Percentiles rank a stretch among this genome's conserved stretches.
Evolutionary conservation across 768 basidiomycete species (phyloP).

Genomic region (Mycena capillaripes): DNA sequence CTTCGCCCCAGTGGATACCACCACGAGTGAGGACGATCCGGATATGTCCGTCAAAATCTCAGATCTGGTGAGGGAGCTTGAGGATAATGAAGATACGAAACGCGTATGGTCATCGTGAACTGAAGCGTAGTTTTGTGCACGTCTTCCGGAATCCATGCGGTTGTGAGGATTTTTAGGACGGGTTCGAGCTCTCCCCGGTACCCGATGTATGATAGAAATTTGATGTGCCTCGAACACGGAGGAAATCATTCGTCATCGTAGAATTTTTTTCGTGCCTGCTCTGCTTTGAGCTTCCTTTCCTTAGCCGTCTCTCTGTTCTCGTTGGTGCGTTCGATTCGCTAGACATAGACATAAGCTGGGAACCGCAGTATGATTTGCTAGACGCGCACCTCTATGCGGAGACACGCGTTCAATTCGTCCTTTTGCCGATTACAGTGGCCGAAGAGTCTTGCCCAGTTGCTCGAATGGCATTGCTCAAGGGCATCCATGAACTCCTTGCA

Average conservation of each 20-base stretch:
- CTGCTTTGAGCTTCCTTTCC: conserved; percentile 65
- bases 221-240: conserved; percentile 41
- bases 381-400: conserved; percentile 74
- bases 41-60: conserved; percentile 44
- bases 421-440: conserved; percentile 82
- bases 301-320: conserved; percentile 75
- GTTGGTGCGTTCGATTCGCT: conserved; percentile 73
- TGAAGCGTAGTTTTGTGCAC: background rate
- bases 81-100: conserved; percentile 59
- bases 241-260: conserved; percentile 62
- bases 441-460: conserved; percentile 73
- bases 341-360: conserved; percentile 12
- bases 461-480: conserved; percentile 77
- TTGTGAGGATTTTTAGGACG: background rate
- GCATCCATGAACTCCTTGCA: conserved; percentile 86
- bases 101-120: conserved; percentile 60
- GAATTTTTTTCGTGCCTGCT: conserved; percentile 74
- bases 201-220: conserved; percentile 11
- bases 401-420: conserved; percentile 76
- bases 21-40: conserved; percentile 46
- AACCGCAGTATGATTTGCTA: conserved; percentile 1
- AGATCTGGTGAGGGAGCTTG: conserved; percentile 54
- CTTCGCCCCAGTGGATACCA: conserved; percentile 54
- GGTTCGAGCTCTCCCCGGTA: background rate
- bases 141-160: conserved; percentile 2